These are phyloP conservation scores for Globisporangium cylindrosporum DNA, from an alignment of 352 stramenopile species.

Conservation along the genomic window DNA sequence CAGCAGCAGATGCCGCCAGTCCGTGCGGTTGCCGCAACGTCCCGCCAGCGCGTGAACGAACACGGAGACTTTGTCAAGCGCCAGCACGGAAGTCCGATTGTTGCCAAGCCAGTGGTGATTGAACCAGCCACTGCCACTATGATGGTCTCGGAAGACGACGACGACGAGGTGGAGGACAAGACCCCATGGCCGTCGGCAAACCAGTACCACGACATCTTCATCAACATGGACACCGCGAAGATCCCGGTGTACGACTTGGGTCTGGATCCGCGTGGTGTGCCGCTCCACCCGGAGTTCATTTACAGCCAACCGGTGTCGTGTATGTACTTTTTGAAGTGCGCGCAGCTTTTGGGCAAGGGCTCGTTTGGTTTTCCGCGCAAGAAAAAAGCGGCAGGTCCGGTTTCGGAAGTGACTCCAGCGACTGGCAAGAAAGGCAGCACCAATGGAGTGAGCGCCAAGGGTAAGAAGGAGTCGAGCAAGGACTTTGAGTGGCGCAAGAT, in stretches of 20 bases:
- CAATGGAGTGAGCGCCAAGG: conserved; percentile 22
- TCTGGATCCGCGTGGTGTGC: conserved; percentile 66
- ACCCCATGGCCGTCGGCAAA: conserved; percentile 70
- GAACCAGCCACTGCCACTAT: background rate
- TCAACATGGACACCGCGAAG: conserved; percentile 26
- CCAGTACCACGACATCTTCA: conserved; percentile 62
- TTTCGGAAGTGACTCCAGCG: conserved; percentile 9
- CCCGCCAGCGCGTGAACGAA: conserved; percentile 14
- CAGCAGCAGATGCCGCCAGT: conserved; percentile 14
- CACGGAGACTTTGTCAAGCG: conserved; percentile 13
- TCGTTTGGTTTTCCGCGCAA: conserved; percentile 74
- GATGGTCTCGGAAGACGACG: conserved; percentile 25
- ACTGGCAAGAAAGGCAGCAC: conserved; percentile 20
- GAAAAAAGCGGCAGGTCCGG: conserved; percentile 32
- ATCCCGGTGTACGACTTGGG: conserved; percentile 73
- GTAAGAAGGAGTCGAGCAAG: conserved; percentile 55
- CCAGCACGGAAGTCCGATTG: background rate
- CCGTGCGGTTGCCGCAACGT: conserved; percentile 11
- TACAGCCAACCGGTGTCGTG: conserved; percentile 70
- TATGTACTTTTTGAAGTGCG: conserved; percentile 77
- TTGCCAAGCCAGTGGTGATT: background rate
- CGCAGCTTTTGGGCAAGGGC: conserved; percentile 51
- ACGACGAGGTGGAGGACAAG: conserved; percentile 59
- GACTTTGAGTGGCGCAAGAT: conserved; percentile 84
- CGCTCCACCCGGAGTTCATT: conserved; percentile 72